Evolutionary conservation across 148 eudicot genomes (phyloP), one percentile per base, ranked within the genome.

Genomic region (Persicaria maculosa): DNA sequence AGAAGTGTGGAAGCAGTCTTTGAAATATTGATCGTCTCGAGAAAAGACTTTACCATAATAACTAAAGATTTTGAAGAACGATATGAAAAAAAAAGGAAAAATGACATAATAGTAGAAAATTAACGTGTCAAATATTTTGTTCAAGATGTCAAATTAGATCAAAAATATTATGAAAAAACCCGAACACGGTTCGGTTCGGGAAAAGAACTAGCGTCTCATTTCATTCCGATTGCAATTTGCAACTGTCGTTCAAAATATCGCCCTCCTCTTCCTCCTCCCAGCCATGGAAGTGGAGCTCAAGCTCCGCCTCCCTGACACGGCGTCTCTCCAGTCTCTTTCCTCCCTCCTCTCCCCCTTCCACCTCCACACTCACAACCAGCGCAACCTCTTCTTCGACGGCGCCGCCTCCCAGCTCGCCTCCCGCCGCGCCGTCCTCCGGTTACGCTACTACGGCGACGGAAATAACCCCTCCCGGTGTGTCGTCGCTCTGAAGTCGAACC

Each of bases 261-360:
- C 40, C 73, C 8, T 71, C 73, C 31, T 69, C 50, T 54, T 48
- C 83, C 74, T 79, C 84, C 74, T 79, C 83, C 44, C 70, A 69
- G 46, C 55, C 70, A 90, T 92, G 93, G 97, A 90, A 72, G 82
- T 92, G n/a, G 97, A 92, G 80, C 93, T 92, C 47, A 92, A 92
- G 85, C 77, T 92, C 62, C 85, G 91, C 36, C 78, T 92, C 44
- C 87, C 86, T 14, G 46, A 85, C 78, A 77, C 87, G 53, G 16
- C 74, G 7, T 80, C 85, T 50, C 91, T 84, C 75, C 81, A 86
- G 57, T 78, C 77, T 40, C 78, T 90, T 9, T 83, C 85, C 11
- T 77, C 91, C 15, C 40, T 87, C 47, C 91, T 90, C 45, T 73
- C 90, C 9, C 89, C 91, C 0, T 85, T 78, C 46, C 84, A 86